Conservation (phyloP, 768 basidiomycete species). For the Boletellus ananas region DNA sequence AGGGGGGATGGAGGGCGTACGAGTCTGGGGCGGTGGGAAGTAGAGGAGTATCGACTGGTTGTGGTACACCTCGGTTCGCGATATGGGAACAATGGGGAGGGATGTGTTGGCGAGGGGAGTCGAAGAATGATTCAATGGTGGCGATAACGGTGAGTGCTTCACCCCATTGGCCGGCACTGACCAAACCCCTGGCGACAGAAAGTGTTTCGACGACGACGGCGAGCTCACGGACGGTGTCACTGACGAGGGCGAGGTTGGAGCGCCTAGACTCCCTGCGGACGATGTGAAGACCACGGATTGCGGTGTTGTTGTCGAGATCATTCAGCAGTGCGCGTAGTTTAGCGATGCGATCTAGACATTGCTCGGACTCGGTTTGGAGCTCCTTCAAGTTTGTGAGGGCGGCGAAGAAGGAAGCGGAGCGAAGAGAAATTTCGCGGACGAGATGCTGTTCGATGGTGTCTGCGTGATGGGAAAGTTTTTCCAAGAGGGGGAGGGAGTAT, state of each 20-base stretch:
- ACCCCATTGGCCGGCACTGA: conserved; percentile 84
- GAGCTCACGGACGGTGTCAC: conserved; percentile 60
- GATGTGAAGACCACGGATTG: conserved; percentile 75
- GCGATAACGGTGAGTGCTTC: conserved; percentile 78
- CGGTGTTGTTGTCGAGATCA: conserved; percentile 73
- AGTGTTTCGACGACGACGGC: conserved; percentile 75
- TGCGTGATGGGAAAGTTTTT: conserved; percentile 86
- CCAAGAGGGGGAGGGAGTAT: conserved; percentile 71
- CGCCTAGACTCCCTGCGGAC: conserved; percentile 63
- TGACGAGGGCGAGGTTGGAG: conserved; percentile 54
- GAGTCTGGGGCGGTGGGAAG: conserved; percentile 38
- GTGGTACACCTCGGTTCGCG: conserved; percentile 6
- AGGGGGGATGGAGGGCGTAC: conserved; percentile 1
- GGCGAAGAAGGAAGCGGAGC: conserved; percentile 93
- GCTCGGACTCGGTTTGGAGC: conserved; percentile 83
- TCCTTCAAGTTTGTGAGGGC: conserved; percentile 93
- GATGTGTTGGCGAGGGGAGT: conserved; percentile 14
- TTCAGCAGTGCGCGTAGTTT: conserved; percentile 66
- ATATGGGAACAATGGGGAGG: conserved; percentile 2
- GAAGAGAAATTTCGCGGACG: conserved; percentile 83
- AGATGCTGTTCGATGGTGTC: conserved; percentile 95
- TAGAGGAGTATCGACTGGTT: conserved; percentile 18
- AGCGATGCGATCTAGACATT: conserved; percentile 73
- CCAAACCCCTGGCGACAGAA: conserved; percentile 64
- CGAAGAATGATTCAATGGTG: conserved; percentile 59